Conservation (phyloP, 2,329 filamentous ascomycete genomes). For the Fusarium piperis region DNA sequence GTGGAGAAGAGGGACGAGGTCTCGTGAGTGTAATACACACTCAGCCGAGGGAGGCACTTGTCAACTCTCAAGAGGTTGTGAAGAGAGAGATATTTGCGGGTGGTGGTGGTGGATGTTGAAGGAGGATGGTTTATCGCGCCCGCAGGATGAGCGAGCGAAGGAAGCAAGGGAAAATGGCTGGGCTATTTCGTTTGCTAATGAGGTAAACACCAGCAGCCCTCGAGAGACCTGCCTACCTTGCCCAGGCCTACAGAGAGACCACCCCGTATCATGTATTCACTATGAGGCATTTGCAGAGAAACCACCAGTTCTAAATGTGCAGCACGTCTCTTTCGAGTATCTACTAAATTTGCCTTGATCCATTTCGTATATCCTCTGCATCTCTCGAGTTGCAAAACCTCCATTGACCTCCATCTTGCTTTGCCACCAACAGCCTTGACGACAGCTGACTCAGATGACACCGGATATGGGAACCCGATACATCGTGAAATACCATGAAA, state of each 20-base stretch:
- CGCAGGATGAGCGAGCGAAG: constrained; percentile 1
- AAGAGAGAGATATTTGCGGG: background rate
- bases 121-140: constrained; percentile 13
- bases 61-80: background rate
- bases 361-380: background rate
- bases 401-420: constrained; percentile 13
- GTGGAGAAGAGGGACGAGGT: constrained; percentile 27
- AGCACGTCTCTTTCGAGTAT: background rate
- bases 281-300: background rate
- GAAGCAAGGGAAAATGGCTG: constrained; percentile 22
- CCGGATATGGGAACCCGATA: background rate
- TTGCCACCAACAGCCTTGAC: constrained; percentile 29
- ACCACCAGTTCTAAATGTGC: background rate
- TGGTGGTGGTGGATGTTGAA: constrained; percentile 8
- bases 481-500: background rate
- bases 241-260: constrained; percentile 17
- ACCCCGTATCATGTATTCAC: constrained; percentile 7
- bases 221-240: constrained; percentile 9
- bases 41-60: background rate
- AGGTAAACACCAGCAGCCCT: constrained; percentile 27
- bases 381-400: constrained; percentile 22
- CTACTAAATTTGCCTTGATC: background rate
- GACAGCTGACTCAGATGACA: constrained; percentile 35
- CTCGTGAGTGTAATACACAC: constrained; percentile 35
- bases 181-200: constrained; percentile 15